These are phyloP conservation scores for Spergularia bocconei DNA, from an alignment of 148 eudicot genomes.

Conservation along the genomic window DNA sequence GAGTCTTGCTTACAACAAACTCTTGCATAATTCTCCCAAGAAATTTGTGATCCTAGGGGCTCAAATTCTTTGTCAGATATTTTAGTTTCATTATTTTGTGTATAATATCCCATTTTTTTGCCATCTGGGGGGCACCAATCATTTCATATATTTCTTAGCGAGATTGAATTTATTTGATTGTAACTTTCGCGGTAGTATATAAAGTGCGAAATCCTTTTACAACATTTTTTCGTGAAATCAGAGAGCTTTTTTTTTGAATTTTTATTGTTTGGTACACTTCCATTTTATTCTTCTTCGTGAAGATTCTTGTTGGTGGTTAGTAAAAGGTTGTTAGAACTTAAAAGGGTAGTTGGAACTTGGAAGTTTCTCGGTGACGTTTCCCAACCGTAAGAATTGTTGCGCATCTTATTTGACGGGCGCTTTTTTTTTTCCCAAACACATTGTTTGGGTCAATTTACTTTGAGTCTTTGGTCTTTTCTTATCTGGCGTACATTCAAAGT, in stretches of 20 bases:
- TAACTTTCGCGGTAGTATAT: not conserved
- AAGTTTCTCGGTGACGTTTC: too few species aligned
- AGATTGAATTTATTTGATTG: not conserved
- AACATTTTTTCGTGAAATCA: constrained; percentile 11
- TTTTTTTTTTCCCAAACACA: constrained; percentile 22
- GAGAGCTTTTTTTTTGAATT: not conserved
- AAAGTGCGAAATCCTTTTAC: not conserved
- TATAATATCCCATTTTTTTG: constrained; percentile 18
- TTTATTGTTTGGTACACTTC: constrained; percentile 1
- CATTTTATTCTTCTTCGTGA: constrained; percentile 8
- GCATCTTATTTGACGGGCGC: not conserved
- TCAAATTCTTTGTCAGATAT: constrained; percentile 9
- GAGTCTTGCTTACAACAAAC: constrained; percentile 19
- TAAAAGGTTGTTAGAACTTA: constrained; percentile 23
- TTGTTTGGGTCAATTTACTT: not conserved
- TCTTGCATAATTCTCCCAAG: constrained; percentile 18
- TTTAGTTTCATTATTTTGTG: not conserved
- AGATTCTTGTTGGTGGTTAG: constrained; percentile 3
- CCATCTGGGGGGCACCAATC: constrained; percentile 29
- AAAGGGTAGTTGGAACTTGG: constrained; percentile 37
- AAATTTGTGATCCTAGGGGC: constrained; percentile 18
- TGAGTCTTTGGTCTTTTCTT: not conserved
- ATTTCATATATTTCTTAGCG: constrained; percentile 23
- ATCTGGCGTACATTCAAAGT: not conserved
- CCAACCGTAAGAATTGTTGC: constrained; percentile 2